Conservation (phyloP, 225 moss, liverwort and hornwort species). For the Neckera pumila region DNA sequence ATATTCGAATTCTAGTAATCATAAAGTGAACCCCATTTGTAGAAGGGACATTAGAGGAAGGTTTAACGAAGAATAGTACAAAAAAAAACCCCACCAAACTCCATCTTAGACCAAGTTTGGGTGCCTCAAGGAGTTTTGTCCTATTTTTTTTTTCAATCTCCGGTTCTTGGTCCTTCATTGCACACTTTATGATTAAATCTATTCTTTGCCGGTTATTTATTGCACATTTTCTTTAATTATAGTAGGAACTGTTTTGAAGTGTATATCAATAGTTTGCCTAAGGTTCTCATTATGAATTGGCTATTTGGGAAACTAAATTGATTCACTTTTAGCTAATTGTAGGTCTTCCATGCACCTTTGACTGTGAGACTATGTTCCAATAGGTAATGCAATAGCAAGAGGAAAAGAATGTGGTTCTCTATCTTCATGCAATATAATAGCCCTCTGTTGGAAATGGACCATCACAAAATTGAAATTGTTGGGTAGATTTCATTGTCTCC, state of each 20-base stretch:
- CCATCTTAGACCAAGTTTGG: too few species aligned
- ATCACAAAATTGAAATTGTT: background rate
- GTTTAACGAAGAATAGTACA: too few species aligned
- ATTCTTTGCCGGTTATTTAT: background rate
- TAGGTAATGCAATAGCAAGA: background rate
- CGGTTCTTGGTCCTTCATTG: too few species aligned
- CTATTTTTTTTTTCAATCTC: too few species aligned
- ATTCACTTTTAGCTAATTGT: background rate
- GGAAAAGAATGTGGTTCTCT: background rate
- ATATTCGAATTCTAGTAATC: too few species aligned
- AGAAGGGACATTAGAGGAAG: too few species aligned
- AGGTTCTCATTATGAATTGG: accelerated
- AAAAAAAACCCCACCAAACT: too few species aligned
- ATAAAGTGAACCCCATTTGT: too few species aligned
- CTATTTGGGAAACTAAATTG: too few species aligned
- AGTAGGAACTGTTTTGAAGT: background rate
- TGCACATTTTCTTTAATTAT: background rate
- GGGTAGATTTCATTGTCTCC: too few species aligned
- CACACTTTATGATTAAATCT: too few species aligned
- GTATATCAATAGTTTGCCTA: accelerated
- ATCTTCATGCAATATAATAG: background rate
- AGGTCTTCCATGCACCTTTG: accelerated
- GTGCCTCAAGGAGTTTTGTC: too few species aligned
- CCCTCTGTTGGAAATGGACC: accelerated
- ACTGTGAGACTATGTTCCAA: accelerated